Conservation (phyloP, 306 rosid species). For the Biancaea sappan region DNA sequence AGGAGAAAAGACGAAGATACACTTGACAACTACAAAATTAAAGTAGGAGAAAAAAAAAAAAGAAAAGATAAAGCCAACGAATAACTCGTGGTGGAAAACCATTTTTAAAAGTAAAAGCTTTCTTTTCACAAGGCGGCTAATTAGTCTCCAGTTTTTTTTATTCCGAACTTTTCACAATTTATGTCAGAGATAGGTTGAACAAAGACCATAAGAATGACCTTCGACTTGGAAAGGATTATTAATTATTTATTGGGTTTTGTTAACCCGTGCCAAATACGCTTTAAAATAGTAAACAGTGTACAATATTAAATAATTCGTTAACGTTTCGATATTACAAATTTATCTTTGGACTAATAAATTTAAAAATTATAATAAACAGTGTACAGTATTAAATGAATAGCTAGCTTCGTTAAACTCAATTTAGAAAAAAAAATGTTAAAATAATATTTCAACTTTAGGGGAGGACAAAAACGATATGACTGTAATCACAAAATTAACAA, state of each 20-base stretch:
- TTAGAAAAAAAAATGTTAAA: no score
- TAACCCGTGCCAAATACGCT: no score
- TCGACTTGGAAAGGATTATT: not conserved
- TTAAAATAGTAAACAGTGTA: no score
- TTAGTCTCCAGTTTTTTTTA: not conserved
- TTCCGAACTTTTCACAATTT: not conserved
- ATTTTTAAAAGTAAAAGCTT: not conserved
- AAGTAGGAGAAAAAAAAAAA: no score
- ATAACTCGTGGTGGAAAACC: not conserved
- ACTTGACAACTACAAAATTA: not conserved
- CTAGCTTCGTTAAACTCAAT: no score
- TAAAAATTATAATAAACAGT: no score
- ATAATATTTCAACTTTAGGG: not conserved
- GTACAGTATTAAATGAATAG: no score
- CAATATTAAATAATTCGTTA: no score
- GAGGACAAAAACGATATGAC: not conserved
- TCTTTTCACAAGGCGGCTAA: not conserved
- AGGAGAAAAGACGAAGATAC: not conserved
- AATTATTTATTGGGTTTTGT: not conserved
- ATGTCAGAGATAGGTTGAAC: not conserved
- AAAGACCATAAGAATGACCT: not conserved
- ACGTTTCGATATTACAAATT: no score
- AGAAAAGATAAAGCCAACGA: not conserved
- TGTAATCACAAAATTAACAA: not conserved
- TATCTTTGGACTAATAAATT: no score